Percentiles rank a stretch among this genome's conserved stretches.
phyloP scores from a whole-genome alignment of 805 yeast species.

The Wickerhamomyces strasburgensis region DNA sequence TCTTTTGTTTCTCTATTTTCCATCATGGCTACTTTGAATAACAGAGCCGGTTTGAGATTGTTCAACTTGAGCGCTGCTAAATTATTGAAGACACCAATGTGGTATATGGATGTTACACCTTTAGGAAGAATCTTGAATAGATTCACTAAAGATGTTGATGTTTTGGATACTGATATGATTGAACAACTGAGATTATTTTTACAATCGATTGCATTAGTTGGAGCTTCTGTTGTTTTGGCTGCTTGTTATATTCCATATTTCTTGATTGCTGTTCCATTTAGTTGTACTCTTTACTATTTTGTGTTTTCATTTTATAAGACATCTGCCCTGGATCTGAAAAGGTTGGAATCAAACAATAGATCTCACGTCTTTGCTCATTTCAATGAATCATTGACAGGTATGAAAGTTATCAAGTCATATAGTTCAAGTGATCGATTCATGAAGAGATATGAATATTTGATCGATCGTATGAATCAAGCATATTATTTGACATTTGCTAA shows the following conservation, averaged over 20 bases:
- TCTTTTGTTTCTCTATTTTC: constrained; percentile 49
- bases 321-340: constrained; percentile 69
- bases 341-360: constrained; percentile 68
- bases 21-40: constrained; percentile 47
- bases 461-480: constrained; percentile 65
- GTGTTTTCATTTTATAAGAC: constrained; percentile 58
- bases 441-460: constrained; percentile 37
- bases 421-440: constrained; percentile 41
- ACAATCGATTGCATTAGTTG: constrained; percentile 44
- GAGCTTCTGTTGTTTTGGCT: constrained; percentile 61
- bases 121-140: constrained; percentile 80
- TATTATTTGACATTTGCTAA: constrained; percentile 56
- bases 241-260: constrained; percentile 74
- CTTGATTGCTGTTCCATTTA: constrained; percentile 58
- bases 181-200: constrained; percentile 62
- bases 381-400: constrained; percentile 67
- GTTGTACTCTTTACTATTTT: constrained; percentile 37
- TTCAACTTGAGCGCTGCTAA: constrained; percentile 53
- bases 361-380: constrained; percentile 69
- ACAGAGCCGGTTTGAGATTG: constrained; percentile 48
- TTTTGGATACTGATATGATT: constrained; percentile 70
- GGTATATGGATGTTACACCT: constrained; percentile 80
- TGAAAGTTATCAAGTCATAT: constrained; percentile 62
- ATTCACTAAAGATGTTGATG: constrained; percentile 82
- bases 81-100: constrained; percentile 71